Base-by-base conservation (phyloP, 2,329 filamentous ascomycete species). In the Monosporascus ibericus region DNA sequence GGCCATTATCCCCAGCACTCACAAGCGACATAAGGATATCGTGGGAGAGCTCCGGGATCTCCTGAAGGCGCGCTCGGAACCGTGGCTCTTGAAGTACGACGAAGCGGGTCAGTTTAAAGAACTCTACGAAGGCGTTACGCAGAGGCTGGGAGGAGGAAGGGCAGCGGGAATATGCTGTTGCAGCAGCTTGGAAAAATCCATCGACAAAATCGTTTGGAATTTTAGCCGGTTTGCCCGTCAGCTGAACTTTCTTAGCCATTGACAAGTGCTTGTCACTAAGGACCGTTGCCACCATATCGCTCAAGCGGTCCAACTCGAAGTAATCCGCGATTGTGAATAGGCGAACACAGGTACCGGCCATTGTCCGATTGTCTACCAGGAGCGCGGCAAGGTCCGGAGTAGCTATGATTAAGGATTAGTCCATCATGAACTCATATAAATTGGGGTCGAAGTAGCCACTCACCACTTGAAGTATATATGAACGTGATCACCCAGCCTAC, bases 391-490 rank as follows among this genome's bases (percentile, higher is more conserved):
- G 34, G 5, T 48, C 20, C 3, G 34, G n/a, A 2, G 47, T 3
- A 24, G 22, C 22, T 22, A 22, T 22, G 22, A 22, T 22, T 22
- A 4, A 22, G 22, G 22, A 22, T 22, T 22, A 22, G 22, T 22
- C 22, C 22, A 22, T 22, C 22, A 22, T 22, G 22, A 22, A 22
- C 22, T 22, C 22, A 22, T 22, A n/a, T 22, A 4, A 22, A 22
- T 22, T 22, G 22, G 22, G 22, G 2, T 22, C 22, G 22, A 22
- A 22, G 22, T 22, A 22, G 22, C 22, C 4, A 24, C 24, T 15
- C 22, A 55, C 53, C 44, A 8, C 42, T 48, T 6, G 7, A 37
- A 5, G 49, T 56, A 25, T 54, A 54, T 3, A 56, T 54, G 49
- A 50, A 54, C 1, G 30, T 42, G 18, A 37, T 52, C 48, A 11